Evolutionary conservation across 495 filamentous ascomycete species (phyloP).

Genomic region (Barbatosphaeria neglecta): DNA sequence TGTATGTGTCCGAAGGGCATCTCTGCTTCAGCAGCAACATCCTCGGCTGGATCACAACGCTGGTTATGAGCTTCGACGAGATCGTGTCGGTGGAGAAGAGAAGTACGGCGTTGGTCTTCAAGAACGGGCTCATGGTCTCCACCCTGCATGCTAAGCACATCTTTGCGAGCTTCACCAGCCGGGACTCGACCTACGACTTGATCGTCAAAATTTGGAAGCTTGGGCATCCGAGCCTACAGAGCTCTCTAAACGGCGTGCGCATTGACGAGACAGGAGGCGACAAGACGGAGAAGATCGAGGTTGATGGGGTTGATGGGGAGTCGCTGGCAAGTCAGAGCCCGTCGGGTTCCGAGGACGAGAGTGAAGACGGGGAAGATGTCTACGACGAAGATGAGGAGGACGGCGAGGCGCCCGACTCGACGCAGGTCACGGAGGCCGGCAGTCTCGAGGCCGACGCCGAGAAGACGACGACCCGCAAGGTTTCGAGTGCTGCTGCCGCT

Average conservation of each 20-base stretch:
- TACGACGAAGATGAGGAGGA: constrained; percentile 71
- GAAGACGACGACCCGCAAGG: constrained; percentile 50
- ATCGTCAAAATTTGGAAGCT: constrained; percentile 98
- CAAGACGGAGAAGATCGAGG: constrained; percentile 77
- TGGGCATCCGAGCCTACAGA: constrained; percentile 79
- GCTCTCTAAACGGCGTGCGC: constrained; percentile 75
- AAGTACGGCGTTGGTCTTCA: constrained; percentile 89
- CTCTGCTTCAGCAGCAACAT: constrained; percentile 99
- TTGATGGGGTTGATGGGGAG: constrained; percentile 21
- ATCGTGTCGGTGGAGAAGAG: constrained; percentile 95
- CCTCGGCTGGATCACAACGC: constrained; percentile 89
- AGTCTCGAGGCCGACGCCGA: constrained; percentile 50
- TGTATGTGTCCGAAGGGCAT: constrained; percentile 95
- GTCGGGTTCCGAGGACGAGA: constrained; percentile 49
- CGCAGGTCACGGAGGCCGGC: constrained; percentile 49
- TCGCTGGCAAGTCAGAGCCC: constrained; percentile 28
- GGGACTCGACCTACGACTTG: constrained; percentile 93
- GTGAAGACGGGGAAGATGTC: constrained; percentile 55
- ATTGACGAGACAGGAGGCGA: constrained; percentile 72
- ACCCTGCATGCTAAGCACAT: constrained; percentile 90
- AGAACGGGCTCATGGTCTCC: constrained; percentile 93
- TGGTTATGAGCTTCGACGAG: constrained; percentile 97
- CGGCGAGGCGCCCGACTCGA: constrained; percentile 44
- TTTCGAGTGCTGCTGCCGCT: constrained; percentile 45
- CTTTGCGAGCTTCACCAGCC: constrained; percentile 87